Conservation (phyloP, 1,284 basidiomycete species). For the Dichomitus squalens region DNA sequence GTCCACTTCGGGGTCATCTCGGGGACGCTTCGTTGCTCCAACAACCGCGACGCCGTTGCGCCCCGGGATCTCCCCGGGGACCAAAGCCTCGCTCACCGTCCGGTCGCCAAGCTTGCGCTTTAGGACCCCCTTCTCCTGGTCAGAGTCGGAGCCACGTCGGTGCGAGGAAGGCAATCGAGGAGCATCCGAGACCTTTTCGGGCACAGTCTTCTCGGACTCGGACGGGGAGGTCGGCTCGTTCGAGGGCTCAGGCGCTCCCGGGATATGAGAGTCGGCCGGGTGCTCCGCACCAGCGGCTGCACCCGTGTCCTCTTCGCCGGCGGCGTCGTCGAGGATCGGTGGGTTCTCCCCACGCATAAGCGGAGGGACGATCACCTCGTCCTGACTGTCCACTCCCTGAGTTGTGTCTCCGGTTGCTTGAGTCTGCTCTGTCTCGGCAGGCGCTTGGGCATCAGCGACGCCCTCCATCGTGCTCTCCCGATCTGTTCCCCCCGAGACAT, state of each 20-base stretch:
- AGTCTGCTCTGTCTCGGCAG: background rate
- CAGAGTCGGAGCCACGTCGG: slow-evolving; percentile 37
- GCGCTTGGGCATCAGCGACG: background rate
- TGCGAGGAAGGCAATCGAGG: slow-evolving; percentile 16
- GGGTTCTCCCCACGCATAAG: slow-evolving; percentile 25
- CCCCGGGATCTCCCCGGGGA: slow-evolving; percentile 23
- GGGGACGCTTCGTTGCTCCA: slow-evolving; percentile 23
- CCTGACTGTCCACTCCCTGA: background rate
- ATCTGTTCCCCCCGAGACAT: background rate
- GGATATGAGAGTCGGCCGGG: slow-evolving; percentile 24
- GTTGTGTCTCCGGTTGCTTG: background rate
- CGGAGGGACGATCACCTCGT: slow-evolving; percentile 5
- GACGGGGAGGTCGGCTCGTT: background rate
- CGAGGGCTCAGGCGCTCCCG: slow-evolving; percentile 15
- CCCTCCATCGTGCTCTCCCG: background rate
- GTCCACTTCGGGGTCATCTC: slow-evolving; percentile 56
- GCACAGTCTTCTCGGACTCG: background rate
- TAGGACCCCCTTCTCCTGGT: slow-evolving; percentile 53
- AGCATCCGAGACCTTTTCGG: background rate
- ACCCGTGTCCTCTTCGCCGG: slow-evolving; percentile 28
- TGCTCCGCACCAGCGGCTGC: slow-evolving; percentile 31
- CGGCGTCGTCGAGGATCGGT: slow-evolving; percentile 22
- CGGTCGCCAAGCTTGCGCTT: slow-evolving; percentile 63
- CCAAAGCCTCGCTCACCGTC: slow-evolving; percentile 39
- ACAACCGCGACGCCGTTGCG: slow-evolving; percentile 28